A percentile compares a stretch with the other conserved stretches of the same genome.
Evolutionary conservation across 352 stramenopile species (phyloP).

Genomic region (Globisporangium viniferum): DNA sequence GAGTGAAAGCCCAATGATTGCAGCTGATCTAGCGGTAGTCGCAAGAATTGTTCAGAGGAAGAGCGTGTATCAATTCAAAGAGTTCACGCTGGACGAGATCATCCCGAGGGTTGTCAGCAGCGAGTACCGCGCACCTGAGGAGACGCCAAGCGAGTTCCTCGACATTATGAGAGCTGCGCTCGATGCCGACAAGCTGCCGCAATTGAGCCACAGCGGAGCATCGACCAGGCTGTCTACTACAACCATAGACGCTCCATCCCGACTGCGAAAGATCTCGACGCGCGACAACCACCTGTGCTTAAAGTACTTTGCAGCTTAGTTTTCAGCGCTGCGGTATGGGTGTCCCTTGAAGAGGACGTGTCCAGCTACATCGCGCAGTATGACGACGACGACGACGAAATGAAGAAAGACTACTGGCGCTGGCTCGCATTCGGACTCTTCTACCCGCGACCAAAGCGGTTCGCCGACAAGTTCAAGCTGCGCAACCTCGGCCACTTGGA

Average conservation of each 20-base stretch:
- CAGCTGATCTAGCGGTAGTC: conserved; percentile 7
- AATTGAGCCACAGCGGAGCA: neutral
- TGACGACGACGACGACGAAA: neutral
- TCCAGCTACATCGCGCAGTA: neutral
- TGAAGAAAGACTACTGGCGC: conserved; percentile 12
- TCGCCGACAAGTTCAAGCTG: conserved; percentile 3
- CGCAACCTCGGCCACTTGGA: neutral
- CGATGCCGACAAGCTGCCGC: neutral
- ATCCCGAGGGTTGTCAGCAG: neutral
- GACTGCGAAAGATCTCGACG: neutral
- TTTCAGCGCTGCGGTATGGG: conserved; percentile 3
- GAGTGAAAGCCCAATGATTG: neutral
- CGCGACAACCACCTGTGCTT: neutral
- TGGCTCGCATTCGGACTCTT: conserved; percentile 22
- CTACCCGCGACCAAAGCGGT: conserved; percentile 19
- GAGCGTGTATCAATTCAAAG: neutral
- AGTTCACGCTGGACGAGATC: neutral
- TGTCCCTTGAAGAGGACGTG: neutral
- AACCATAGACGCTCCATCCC: neutral
- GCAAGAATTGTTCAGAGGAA: conserved; percentile 10
- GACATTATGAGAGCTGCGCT: neutral
- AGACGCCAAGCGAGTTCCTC: neutral
- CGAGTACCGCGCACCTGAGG: no score
- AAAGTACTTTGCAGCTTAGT: neutral
- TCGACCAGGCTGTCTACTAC: neutral